A percentile compares a stretch with the other conserved stretches of the same genome.
phyloP scores from a whole-genome alignment of 305 asterid genomes.

The Striga hermonthica region DNA sequence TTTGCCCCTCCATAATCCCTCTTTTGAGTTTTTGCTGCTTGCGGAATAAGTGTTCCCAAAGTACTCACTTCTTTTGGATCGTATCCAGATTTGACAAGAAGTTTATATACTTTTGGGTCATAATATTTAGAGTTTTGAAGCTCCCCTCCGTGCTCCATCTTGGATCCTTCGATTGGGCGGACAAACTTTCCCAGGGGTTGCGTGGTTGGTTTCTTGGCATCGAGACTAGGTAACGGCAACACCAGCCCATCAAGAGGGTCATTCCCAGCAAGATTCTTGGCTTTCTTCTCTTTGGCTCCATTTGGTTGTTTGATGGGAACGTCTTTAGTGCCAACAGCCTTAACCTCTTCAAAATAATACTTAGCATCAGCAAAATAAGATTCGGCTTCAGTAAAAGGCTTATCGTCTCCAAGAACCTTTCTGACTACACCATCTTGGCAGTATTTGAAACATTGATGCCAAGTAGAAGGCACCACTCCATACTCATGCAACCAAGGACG shows the following conservation, averaged over 20 bases:
- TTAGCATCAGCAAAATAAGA: neutral
- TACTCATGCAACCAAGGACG: neutral
- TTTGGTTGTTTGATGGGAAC: neutral
- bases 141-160: neutral
- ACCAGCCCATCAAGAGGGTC: neutral
- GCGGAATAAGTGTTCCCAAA: too few relatives aligned
- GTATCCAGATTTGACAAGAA: too few relatives aligned
- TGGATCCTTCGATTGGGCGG: neutral
- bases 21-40: too few relatives aligned
- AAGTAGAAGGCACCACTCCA: neutral
- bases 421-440: neutral
- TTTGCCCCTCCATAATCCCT: too few relatives aligned
- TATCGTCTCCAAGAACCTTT: neutral
- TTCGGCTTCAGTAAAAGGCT: neutral
- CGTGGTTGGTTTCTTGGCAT: neutral
- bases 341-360: neutral
- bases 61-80: too few relatives aligned
- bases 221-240: neutral
- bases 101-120: too few relatives aligned
- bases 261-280: neutral
- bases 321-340: neutral
- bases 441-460: neutral
- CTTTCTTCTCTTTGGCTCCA: neutral
- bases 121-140: too few relatives aligned
- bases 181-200: neutral